phyloP scores from a whole-genome alignment of 2,329 filamentous ascomycete genomes.

The Aspergillus niger region DNA sequence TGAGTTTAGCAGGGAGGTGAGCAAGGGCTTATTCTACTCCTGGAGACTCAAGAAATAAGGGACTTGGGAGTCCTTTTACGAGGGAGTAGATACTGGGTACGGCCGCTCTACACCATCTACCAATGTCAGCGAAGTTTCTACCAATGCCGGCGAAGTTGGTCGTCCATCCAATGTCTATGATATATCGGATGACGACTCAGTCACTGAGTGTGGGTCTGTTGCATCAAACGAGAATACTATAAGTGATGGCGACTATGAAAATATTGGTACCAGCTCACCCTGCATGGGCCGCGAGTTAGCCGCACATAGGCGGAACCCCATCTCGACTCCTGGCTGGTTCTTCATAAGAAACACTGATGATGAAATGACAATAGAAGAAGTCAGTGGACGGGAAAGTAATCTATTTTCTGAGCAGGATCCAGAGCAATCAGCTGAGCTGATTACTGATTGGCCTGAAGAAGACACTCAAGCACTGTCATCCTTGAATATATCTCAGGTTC shows the following conservation, averaged over 20 bases:
- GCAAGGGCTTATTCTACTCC: slow-evolving; percentile 22
- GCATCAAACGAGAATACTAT: background rate
- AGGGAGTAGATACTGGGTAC: slow-evolving; percentile 19
- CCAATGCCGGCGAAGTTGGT: background rate
- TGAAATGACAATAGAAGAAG: background rate
- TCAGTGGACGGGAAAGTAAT: background rate
- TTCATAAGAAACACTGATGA: background rate
- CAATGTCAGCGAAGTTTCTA: background rate
- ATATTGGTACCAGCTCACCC: background rate
- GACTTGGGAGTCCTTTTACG: slow-evolving; percentile 15
- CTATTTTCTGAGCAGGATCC: background rate
- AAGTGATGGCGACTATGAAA: background rate
- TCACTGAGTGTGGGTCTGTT: background rate
- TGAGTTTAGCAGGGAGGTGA: slow-evolving; percentile 24
- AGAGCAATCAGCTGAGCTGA: background rate
- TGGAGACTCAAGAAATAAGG: slow-evolving; percentile 25
- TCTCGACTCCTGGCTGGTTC: background rate
- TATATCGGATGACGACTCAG: slow-evolving; percentile 1
- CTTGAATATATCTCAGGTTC: background rate
- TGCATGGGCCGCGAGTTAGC: background rate
- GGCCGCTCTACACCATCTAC: background rate
- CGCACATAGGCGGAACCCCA: background rate
- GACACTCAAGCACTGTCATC: background rate
- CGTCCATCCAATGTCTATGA: background rate
- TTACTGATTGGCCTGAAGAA: background rate